Evolutionary conservation across 257 asterid species (phyloP).

Genomic region (Jaltomata sinuosa): DNA sequence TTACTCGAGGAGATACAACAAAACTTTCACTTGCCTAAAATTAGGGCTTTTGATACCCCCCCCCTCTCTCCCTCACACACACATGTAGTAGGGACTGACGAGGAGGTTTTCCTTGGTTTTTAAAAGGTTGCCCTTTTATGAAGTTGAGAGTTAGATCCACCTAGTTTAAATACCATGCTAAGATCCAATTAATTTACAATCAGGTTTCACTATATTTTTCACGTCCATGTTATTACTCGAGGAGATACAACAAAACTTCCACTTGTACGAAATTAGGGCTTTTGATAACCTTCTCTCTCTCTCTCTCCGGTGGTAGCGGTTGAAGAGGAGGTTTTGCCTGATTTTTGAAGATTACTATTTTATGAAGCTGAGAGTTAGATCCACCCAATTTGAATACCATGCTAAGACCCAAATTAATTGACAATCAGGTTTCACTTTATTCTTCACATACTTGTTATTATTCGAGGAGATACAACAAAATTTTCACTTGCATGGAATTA

Average conservation of each 20-base stretch:
- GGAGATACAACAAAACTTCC: neutral
- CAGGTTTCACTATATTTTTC: neutral
- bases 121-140: neutral
- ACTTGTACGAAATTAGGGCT: neutral
- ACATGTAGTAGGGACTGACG: neutral
- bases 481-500: no score
- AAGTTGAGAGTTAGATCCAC: neutral
- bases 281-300: neutral
- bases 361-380: neutral
- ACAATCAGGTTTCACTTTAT: neutral
- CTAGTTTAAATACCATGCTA: neutral
- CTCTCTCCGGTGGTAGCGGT: no score
- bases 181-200: neutral
- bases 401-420: neutral
- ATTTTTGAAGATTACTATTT: neutral
- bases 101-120: neutral
- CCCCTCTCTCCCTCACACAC: neutral
- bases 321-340: neutral
- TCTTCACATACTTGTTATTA: neutral
- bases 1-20: neutral
- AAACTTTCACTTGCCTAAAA: no score
- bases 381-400: neutral
- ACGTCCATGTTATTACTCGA: neutral
- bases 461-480: neutral
- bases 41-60: no score